phyloP scores from a whole-genome alignment of 352 stramenopile genomes.

The Pythium rhizo-oryzae region DNA sequence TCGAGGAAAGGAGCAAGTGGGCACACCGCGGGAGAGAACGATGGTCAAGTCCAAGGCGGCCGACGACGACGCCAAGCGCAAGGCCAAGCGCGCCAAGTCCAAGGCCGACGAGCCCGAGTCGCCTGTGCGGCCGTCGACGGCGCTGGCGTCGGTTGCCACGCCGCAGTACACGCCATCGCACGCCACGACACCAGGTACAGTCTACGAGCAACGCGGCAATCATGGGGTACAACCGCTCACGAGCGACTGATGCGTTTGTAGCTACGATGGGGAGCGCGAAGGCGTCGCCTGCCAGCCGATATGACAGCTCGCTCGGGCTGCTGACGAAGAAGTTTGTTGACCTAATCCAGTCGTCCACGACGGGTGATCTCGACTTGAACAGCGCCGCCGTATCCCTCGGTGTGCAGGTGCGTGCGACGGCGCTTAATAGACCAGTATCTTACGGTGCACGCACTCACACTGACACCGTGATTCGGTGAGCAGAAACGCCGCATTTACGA shows the following conservation, averaged over 20 bases:
- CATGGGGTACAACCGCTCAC: too few relatives aligned
- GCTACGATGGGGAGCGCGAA: conserved; percentile 39
- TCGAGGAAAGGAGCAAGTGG: conserved; percentile 3
- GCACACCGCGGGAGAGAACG: background rate
- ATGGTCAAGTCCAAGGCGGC: conserved; percentile 68
- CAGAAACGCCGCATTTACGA: conserved; percentile 98
- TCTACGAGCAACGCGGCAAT: too few relatives aligned
- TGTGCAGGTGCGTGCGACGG: conserved; percentile 55
- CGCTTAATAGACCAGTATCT: background rate
- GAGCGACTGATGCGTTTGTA: background rate
- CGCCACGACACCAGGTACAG: conserved; percentile 25
- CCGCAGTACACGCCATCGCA: conserved; percentile 27
- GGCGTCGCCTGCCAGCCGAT: conserved; percentile 84
- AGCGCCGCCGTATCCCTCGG: conserved; percentile 82
- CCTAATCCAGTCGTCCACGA: conserved; percentile 89
- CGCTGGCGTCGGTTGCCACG: conserved; percentile 9
- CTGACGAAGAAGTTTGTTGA: conserved; percentile 98
- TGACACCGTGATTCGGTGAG: background rate
- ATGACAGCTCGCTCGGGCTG: conserved; percentile 95
- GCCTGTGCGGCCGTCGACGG: conserved; percentile 21
- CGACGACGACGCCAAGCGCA: conserved; percentile 72
- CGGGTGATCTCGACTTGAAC: conserved; percentile 95
- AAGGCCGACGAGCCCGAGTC: conserved; percentile 38
- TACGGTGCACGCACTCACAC: background rate
- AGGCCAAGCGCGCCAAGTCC: conserved; percentile 62